Conservation (phyloP, 768 basidiomycete species). For the Pulveroboletus sp. region DNA sequence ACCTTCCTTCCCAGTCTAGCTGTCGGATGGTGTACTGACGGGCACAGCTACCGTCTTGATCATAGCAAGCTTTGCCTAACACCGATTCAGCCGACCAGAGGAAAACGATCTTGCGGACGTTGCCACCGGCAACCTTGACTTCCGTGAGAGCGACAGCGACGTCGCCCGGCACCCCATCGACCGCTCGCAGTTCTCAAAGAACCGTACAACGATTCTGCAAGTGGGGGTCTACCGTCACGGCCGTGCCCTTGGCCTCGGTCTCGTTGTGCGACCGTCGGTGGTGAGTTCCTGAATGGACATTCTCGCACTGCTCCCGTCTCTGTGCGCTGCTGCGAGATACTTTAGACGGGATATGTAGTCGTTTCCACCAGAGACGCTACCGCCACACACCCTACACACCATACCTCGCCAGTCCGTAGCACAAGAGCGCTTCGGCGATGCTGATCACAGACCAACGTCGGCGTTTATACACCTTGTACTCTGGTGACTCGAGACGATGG, state of each 20-base stretch:
- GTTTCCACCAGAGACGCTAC: no score
- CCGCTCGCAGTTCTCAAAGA: background rate
- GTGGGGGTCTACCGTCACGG: no score
- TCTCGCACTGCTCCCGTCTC: no score
- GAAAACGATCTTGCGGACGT: slow-evolving; percentile 9
- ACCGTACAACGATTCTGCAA: background rate
- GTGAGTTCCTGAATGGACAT: slow-evolving; percentile 7
- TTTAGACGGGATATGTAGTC: no score
- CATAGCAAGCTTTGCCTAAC: slow-evolving; percentile 2
- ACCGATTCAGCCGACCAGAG: slow-evolving; percentile 2
- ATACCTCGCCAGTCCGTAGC: no score
- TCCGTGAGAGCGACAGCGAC: slow-evolving; percentile 1
- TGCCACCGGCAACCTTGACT: slow-evolving; percentile 5
- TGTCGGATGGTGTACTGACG: background rate
- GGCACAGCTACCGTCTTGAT: slow-evolving; percentile 3
- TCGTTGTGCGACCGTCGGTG: background rate
- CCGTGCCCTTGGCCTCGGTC: slow-evolving; percentile 1
- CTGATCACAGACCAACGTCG: no score
- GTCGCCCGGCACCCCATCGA: slow-evolving; percentile 7
- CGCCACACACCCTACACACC: no score
- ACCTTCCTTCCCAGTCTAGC: no score
- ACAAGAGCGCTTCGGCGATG: no score
- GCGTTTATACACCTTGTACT: no score
- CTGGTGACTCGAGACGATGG: no score
- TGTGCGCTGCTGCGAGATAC: no score